Evolutionary conservation across 345 rosid genomes (phyloP), one percentile per base, ranked within the genome.

Genomic region (Passiflora organensis): DNA sequence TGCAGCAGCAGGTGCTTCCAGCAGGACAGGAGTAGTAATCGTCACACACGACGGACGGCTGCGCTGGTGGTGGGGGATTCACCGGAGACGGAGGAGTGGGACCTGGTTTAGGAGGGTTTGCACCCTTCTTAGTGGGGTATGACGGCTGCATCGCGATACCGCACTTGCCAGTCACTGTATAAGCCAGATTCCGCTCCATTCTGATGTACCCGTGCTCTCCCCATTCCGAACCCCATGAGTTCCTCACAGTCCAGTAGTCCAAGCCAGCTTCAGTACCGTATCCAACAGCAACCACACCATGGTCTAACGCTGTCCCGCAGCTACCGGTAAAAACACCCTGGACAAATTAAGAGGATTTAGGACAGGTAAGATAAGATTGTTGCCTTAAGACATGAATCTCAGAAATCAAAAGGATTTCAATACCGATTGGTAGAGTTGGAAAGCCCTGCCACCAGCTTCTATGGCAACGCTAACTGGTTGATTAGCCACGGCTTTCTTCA

Each of bases 361-460:
- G 34, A 28, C 34, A 2, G 3, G 34, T 28, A 28, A 28, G 8
- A 2, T 28, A 28, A 28, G 34, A 28, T n/a, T 28, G 34, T 28
- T 28, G 34, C 8, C 8, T 3, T 28, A 28, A 28, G n/a, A n/a
- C n/a, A n/a, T n/a, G n/a, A 28, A 28, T 28, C 34, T 28, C 34
- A 3, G 34, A 28, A 28, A 28, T 3, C 34, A 28, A 28, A 8
- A 28, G 8, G 34, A 28, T 2, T 2, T 28, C 34, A 2, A 24
- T 67, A 67, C 71, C 55, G 56, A 67, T 19, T 59, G 55, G 38
- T 67, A 67, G 22, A 59, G 65, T 48, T 67, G 71, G 36, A 67
- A 67, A 45, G 34, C 38, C 55, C 71, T 67, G 48, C 71, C 71
- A 32, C 71, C 72, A 43, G 72, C 72, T 68, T 68, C 72, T 43